A percentile compares a stretch with the other conserved stretches of the same genome.
phyloP scores from a whole-genome alignment of 441 rosid genomes.

The Pelargonium myrrhifolium region DNA sequence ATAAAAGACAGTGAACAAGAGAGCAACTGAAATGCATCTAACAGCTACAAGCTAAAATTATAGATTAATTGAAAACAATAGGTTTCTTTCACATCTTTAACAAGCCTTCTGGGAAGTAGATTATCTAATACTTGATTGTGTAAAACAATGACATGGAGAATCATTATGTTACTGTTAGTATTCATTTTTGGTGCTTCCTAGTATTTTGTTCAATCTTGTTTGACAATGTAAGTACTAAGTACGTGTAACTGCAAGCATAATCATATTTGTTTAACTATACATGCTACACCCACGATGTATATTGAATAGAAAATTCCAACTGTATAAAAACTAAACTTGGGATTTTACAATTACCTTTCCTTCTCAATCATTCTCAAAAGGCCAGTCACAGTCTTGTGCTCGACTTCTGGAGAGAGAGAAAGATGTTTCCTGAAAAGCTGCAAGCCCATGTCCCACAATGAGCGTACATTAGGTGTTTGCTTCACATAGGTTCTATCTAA shows the following conservation, averaged over 20 bases:
- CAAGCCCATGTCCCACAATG: slow-evolving; percentile 98
- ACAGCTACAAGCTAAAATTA: not conserved
- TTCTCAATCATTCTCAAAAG: slow-evolving; percentile 90
- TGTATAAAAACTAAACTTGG: not conserved
- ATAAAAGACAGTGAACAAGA: not conserved
- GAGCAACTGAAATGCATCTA: not conserved
- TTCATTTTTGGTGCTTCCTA: not conserved
- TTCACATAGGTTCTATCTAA: slow-evolving; percentile 89
- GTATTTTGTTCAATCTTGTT: not conserved
- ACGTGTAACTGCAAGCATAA: not conserved
- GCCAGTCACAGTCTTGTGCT: slow-evolving; percentile 95
- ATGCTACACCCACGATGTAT: not conserved
- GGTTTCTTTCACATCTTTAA: not conserved
- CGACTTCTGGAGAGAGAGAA: slow-evolving; percentile 75
- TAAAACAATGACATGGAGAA: not conserved
- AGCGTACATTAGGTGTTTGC: slow-evolving; percentile 74
- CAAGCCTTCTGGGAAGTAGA: not conserved
- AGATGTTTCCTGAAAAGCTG: slow-evolving; percentile 88
- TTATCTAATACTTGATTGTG: not conserved
- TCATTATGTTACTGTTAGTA: not conserved
- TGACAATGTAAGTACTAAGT: not conserved
- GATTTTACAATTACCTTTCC: slow-evolving; percentile 56
- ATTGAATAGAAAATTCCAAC: not conserved
- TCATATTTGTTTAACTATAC: not conserved
- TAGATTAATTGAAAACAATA: not conserved